Evolutionary conservation across 2,329 filamentous ascomycete species (phyloP), one percentile per base, ranked within the genome.

Genomic region (Arachnomyces sp.): DNA sequence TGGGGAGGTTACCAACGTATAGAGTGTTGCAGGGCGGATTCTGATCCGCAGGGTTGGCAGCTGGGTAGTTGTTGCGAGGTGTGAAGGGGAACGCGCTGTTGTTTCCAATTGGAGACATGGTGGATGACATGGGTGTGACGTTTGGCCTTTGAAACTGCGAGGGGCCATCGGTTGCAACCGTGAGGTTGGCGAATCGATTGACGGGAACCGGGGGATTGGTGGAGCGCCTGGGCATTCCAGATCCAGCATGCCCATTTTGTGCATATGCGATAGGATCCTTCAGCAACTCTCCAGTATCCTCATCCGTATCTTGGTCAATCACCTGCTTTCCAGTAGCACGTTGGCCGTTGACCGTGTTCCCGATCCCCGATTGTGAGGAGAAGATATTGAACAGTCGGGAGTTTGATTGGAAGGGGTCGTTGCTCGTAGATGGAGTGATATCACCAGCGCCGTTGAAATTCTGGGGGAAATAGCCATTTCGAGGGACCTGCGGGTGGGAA

Each of bases 1-100:
- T 78, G 0, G 90, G 92, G 32, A 98, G 70, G 55, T 98, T 96
- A n/a, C 92, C 90, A 14, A 98, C 90, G 56, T 98, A 96, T 5
- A 98, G 73, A 0, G 92, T 98, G 58, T 98, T 96, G 73, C 92
- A 96, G 0, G 92, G 92, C 1, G 90, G 90, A 53, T 96, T 95
- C 63, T 95, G 85, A 56, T 98, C 90, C 9, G 90, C 89, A 0
- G 89, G 90, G 51, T 96, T 96, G 45, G 86, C 84, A 0, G 89
- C 83, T 11, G 90, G 90, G 46, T 87, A 84, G 45, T 81, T 82
- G 47, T 79, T 77, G n/a, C 66, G 54, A 71, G 39, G 67, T 71
- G 29, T 70, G 69, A 48, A 76, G 69, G 74, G 73, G 52, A 74
- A 82, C 42, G 68, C 68, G 34, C 69, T 65, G 39, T 69, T 73